These are phyloP conservation scores for Adansonia gregorii DNA, from an alignment of 441 rosid species.

Conservation along the genomic window DNA sequence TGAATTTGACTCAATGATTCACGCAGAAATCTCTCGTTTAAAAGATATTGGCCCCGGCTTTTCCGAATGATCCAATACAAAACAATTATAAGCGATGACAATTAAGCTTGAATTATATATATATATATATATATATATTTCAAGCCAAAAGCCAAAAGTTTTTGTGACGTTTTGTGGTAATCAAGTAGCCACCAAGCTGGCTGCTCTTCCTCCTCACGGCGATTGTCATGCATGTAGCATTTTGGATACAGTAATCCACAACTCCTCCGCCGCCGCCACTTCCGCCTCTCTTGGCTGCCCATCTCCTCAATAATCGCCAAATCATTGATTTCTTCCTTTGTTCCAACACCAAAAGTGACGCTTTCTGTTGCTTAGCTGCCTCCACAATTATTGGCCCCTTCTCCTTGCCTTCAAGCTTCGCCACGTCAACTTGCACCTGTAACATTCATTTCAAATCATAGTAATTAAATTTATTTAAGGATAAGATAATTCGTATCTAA, in stretches of 20 bases:
- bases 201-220: slow-evolving; percentile 81
- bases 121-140: too few relatives aligned
- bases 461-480: too few relatives aligned
- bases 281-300: slow-evolving; percentile 44
- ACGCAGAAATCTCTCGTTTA: too few relatives aligned
- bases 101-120: too few relatives aligned
- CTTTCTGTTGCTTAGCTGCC: slow-evolving; percentile 65
- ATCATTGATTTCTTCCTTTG: slow-evolving; percentile 65
- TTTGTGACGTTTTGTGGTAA: slow-evolving; percentile 84
- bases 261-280: slow-evolving; percentile 27
- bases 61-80: too few relatives aligned
- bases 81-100: too few relatives aligned
- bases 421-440: slow-evolving; percentile 65
- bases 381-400: slow-evolving; percentile 70
- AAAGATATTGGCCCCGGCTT: too few relatives aligned
- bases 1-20: too few relatives aligned
- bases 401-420: slow-evolving; percentile 64
- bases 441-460: neutral
- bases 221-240: slow-evolving; percentile 81
- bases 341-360: slow-evolving; percentile 72
- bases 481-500: too few relatives aligned
- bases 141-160: slow-evolving; percentile 91
- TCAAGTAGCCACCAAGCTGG: slow-evolving; percentile 81
- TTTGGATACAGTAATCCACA: slow-evolving; percentile 76
- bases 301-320: slow-evolving; percentile 67